A percentile compares a stretch with the other conserved stretches of the same genome.
phyloP scores from a whole-genome alignment of 108 stramenopile species.

The Cyclotella distinguenda region DNA sequence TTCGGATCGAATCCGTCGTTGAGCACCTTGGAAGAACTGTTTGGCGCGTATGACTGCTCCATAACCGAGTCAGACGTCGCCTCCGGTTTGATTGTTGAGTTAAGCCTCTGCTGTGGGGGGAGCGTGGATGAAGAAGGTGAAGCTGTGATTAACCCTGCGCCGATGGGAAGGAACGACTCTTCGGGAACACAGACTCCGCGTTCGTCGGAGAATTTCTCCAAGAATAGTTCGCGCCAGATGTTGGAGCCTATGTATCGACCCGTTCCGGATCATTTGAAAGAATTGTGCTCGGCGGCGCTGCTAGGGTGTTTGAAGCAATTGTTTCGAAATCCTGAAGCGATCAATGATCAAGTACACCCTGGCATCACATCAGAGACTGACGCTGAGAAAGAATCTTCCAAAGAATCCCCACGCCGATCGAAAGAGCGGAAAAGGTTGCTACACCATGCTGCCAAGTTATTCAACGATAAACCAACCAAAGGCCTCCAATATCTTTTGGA shows the following conservation, averaged over 20 bases:
- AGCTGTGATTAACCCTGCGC: constrained; percentile 34
- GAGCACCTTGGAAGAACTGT: constrained; percentile 74
- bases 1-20: constrained; percentile 25
- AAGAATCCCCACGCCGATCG: constrained; percentile 44
- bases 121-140: constrained; percentile 72
- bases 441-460: constrained; percentile 71
- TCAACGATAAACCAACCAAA: constrained; percentile 73
- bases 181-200: constrained; percentile 15
- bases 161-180: constrained; percentile 19
- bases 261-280: constrained; percentile 81
- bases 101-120: constrained; percentile 79
- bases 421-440: constrained; percentile 71
- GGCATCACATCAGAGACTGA: not conserved
- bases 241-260: constrained; percentile 30
- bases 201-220: constrained; percentile 11
- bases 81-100: constrained; percentile 69
- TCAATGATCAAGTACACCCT: not conserved
- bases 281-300: constrained; percentile 77
- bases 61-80: constrained; percentile 75
- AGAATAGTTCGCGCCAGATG: constrained; percentile 1
- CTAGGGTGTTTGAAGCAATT: constrained; percentile 69
- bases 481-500: constrained; percentile 73
- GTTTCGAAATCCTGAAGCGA: constrained; percentile 54
- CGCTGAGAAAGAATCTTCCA: not conserved
- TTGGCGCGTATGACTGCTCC: constrained; percentile 80